phyloP scores from a whole-genome alignment of 2,329 filamentous ascomycete species.

The Pseudogymnoascus sp. region DNA sequence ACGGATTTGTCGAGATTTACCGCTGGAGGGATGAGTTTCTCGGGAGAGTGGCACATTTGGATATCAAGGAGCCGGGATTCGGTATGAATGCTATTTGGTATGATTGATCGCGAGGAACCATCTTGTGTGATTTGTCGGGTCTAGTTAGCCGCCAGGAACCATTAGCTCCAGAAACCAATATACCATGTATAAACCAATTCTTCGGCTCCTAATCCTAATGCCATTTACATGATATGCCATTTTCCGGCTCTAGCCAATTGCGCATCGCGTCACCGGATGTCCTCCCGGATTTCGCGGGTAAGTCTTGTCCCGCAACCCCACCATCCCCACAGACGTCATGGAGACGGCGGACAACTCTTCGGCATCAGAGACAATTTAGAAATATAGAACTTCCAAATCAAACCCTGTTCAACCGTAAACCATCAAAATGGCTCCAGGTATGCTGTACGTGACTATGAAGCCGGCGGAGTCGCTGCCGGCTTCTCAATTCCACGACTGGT shows the following conservation, averaged over 20 bases:
- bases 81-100: constrained; percentile 98
- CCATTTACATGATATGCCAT: background rate
- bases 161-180: background rate
- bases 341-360: background rate
- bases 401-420: background rate
- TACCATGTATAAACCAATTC: background rate
- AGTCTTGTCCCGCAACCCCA: background rate
- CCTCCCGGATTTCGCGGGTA: background rate
- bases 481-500: constrained; percentile 81
- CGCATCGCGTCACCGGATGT: background rate
- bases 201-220: background rate
- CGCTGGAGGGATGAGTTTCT: constrained; percentile 74
- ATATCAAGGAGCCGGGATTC: constrained; percentile 80
- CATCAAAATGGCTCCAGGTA: constrained; percentile 40
- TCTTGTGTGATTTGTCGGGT: background rate
- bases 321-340: background rate
- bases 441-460: constrained; percentile 83
- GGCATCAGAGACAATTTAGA: background rate
- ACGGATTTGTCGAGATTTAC: constrained; percentile 82
- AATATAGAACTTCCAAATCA: background rate
- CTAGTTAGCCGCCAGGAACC: background rate
- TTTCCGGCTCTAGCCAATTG: background rate
- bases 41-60: constrained; percentile 64
- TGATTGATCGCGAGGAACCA: constrained; percentile 44
- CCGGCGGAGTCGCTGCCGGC: constrained; percentile 52